Evolutionary conservation across 1,284 basidiomycete genomes (phyloP).

Genomic region (Hypsizygus ulmarius): DNA sequence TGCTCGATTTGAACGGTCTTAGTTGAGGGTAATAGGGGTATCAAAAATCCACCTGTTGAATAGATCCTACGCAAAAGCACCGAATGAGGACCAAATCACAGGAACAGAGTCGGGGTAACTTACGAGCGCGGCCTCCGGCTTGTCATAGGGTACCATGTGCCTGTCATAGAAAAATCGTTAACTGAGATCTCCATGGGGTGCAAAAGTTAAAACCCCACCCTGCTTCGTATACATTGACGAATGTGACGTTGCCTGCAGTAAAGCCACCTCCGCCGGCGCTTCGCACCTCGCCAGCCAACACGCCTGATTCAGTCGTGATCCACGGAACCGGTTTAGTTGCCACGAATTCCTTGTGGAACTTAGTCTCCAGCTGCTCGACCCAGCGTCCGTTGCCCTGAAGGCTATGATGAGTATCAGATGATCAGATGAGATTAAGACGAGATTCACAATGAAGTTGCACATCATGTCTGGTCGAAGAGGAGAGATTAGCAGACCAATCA

Average conservation of each 20-base stretch:
- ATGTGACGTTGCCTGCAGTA: constrained; percentile 74
- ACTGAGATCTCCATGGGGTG: neutral
- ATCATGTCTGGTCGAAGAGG: constrained; percentile 59
- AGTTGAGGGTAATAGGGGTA: constrained; percentile 28
- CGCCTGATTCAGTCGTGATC: constrained; percentile 46
- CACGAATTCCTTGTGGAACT: constrained; percentile 63
- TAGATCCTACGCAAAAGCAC: constrained; percentile 27
- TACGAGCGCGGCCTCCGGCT: constrained; percentile 74
- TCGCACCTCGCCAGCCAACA: constrained; percentile 54
- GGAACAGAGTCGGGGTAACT: constrained; percentile 23
- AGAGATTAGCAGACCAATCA: neutral
- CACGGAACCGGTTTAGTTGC: constrained; percentile 53
- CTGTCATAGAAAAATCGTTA: constrained; percentile 34
- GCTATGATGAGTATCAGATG: constrained; percentile 1
- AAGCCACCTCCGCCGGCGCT: constrained; percentile 58
- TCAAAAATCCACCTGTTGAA: constrained; percentile 34
- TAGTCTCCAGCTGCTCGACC: constrained; percentile 59
- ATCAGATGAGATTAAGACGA: constrained; percentile 22
- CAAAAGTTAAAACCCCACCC: constrained; percentile 46
- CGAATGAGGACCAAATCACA: neutral
- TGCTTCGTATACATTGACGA: constrained; percentile 69
- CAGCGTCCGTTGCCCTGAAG: constrained; percentile 68
- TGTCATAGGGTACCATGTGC: constrained; percentile 85
- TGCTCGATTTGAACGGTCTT: neutral
- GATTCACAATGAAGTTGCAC: constrained; percentile 71